Percentiles rank a stretch among this genome's conserved stretches.
phyloP scores from a whole-genome alignment of 306 rosid species.

The Inga laurina region DNA sequence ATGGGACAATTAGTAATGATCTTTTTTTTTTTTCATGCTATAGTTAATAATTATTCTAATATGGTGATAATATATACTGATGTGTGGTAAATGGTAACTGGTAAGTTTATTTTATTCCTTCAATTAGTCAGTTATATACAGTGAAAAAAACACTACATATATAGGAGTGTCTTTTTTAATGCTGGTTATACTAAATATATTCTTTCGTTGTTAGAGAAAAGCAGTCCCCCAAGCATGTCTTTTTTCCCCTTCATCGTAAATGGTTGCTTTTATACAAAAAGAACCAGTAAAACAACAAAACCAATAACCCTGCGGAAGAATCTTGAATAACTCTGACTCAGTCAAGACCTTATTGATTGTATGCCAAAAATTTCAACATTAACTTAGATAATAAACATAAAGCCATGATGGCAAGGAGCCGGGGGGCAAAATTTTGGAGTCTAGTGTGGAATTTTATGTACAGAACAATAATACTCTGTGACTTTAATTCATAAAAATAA shows the following conservation, averaged over 20 bases:
- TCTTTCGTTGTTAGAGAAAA: neutral
- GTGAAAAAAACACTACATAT: neutral
- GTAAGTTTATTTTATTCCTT: neutral
- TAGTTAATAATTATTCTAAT: neutral
- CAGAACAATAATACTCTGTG: neutral
- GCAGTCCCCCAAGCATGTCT: too few relatives aligned
- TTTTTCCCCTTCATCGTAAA: neutral
- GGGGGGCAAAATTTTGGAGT: constrained; percentile 39
- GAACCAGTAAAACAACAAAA: neutral
- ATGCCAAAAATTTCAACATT: constrained; percentile 8
- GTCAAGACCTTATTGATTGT: constrained; percentile 23
- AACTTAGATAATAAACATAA: neutral
- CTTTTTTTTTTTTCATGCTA: neutral
- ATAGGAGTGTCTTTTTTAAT: too few relatives aligned
- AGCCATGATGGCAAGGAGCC: constrained; percentile 15
- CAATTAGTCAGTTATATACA: neutral
- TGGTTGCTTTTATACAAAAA: neutral
- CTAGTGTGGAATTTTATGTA: constrained; percentile 25
- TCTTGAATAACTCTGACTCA: constrained; percentile 32
- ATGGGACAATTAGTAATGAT: neutral
- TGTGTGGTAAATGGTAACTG: neutral
- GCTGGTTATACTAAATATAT: neutral
- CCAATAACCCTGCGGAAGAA: constrained; percentile 33
- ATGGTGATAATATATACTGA: neutral
- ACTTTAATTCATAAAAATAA: neutral